Conservation (phyloP, 1,139 yeast genomes). For the Hyphopichia pseudoburtonii region DNA sequence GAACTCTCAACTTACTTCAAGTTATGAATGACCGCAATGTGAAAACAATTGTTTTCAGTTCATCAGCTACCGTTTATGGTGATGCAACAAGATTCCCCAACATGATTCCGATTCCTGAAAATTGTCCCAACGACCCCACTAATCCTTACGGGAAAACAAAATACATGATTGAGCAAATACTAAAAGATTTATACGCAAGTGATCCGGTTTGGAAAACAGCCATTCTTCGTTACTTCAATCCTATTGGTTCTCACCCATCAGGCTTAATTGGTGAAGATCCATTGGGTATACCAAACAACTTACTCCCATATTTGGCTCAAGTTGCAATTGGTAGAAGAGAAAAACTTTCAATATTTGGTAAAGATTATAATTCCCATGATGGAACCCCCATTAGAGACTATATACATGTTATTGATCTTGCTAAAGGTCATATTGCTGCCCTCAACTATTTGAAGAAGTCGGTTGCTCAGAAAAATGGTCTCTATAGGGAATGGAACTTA, state of each 20-base stretch:
- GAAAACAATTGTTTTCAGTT: constrained; percentile 67
- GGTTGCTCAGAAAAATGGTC: constrained; percentile 41
- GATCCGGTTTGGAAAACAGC: constrained; percentile 59
- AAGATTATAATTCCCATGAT: constrained; percentile 67
- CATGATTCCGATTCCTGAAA: constrained; percentile 80
- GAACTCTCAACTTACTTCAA: constrained; percentile 60
- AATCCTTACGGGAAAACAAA: constrained; percentile 81
- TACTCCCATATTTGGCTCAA: constrained; percentile 74
- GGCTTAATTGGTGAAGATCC: constrained; percentile 83
- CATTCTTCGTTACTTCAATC: constrained; percentile 73
- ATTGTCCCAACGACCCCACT: constrained; percentile 74
- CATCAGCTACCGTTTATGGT: constrained; percentile 84
- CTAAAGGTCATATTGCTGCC: constrained; percentile 78
- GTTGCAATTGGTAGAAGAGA: constrained; percentile 75
- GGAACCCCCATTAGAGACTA: constrained; percentile 86
- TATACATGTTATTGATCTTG: constrained; percentile 79
- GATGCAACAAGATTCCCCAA: constrained; percentile 73
- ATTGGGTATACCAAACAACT: constrained; percentile 71
- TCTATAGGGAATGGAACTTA: constrained; percentile 77
- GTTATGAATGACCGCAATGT: constrained; percentile 51
- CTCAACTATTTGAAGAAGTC: constrained; percentile 52
- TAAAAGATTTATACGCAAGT: constrained; percentile 55
- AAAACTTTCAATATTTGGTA: constrained; percentile 63
- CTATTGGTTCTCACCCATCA: constrained; percentile 84
- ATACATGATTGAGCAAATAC: constrained; percentile 60